Evolutionary conservation across 192 early-diverging fungal species (phyloP).

Genomic region (Entomortierella beljakovae): DNA sequence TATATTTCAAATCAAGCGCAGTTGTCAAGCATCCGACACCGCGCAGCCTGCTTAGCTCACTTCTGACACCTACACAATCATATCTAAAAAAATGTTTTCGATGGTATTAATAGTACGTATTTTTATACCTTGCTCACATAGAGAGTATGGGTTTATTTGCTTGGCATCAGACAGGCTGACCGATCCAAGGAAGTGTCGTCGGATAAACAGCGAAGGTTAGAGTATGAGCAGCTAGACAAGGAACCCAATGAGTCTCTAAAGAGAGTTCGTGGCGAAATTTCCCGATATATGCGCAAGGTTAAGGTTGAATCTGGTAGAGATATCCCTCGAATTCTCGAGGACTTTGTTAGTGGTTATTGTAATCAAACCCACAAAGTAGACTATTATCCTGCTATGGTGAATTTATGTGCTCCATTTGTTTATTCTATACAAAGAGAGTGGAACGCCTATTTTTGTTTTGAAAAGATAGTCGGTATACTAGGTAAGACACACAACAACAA

Average conservation of each 20-base stretch:
- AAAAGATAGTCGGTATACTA: constrained; percentile 75
- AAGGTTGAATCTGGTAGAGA: constrained; percentile 21
- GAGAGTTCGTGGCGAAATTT: constrained; percentile 82
- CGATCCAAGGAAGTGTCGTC: constrained; percentile 36
- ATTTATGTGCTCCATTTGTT: constrained; percentile 85
- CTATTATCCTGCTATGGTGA: constrained; percentile 78
- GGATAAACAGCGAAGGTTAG: constrained; percentile 21
- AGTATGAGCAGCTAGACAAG: constrained; percentile 69
- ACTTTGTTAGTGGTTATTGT: constrained; percentile 86
- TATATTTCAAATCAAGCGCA: no score
- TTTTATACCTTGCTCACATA: no score
- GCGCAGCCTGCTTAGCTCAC: no score
- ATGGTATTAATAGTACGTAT: no score
- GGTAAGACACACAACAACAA: no score
- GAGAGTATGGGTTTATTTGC: constrained; percentile 37
- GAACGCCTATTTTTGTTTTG: constrained; percentile 86
- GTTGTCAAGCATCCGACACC: no score
- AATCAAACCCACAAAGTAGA: constrained; percentile 79
- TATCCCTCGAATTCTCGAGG: constrained; percentile 71
- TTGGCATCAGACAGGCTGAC: constrained; percentile 25
- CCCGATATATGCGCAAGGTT: constrained; percentile 64
- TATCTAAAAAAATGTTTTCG: no score
- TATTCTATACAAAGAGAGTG: constrained; percentile 74
- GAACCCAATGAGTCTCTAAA: constrained; percentile 68
- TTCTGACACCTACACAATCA: no score